phyloP scores from a whole-genome alignment of 1,284 basidiomycete genomes.

The Cutaneotrichosporon sp. region DNA sequence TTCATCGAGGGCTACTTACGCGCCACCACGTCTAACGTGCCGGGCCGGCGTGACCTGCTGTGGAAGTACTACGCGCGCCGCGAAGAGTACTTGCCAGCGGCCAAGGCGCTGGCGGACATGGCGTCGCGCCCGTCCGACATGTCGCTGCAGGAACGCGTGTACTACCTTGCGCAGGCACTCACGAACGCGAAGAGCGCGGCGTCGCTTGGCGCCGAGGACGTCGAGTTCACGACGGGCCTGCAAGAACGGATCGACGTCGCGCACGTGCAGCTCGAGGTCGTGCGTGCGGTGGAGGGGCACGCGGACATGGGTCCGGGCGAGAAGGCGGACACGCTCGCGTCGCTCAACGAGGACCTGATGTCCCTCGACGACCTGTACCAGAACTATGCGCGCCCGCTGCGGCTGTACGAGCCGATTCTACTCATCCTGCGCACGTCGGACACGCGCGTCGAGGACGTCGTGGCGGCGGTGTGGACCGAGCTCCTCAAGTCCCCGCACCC shows the following conservation, averaged over 20 bases:
- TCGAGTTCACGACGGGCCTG: slow-evolving; percentile 86
- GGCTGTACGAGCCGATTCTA: slow-evolving; percentile 80
- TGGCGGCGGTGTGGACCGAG: slow-evolving; percentile 83
- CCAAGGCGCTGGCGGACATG: slow-evolving; percentile 79
- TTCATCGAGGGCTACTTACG: slow-evolving; percentile 78
- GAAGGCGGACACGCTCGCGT: slow-evolving; percentile 65
- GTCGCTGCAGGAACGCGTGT: slow-evolving; percentile 70
- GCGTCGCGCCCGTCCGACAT: slow-evolving; percentile 78
- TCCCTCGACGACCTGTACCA: slow-evolving; percentile 70
- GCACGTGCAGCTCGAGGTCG: slow-evolving; percentile 88
- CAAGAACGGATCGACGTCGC: slow-evolving; percentile 98
- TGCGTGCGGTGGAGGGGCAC: slow-evolving; percentile 52
- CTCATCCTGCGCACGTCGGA: slow-evolving; percentile 92
- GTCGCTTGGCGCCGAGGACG: slow-evolving; percentile 69
- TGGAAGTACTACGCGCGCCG: slow-evolving; percentile 98
- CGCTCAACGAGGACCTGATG: slow-evolving; percentile 58
- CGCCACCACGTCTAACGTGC: slow-evolving; percentile 36
- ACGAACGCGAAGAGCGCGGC: slow-evolving; percentile 95
- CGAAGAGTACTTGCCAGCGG: slow-evolving; percentile 79
- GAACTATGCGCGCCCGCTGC: slow-evolving; percentile 83
- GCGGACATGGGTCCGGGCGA: slow-evolving; percentile 51
- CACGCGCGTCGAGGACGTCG: slow-evolving; percentile 78
- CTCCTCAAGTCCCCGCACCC: slow-evolving; percentile 66
- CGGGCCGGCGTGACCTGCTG: slow-evolving; percentile 78
- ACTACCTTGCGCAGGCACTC: slow-evolving; percentile 89